Base-by-base conservation (phyloP, 306 rosid genomes). In the Trifolium dubium region DNA sequence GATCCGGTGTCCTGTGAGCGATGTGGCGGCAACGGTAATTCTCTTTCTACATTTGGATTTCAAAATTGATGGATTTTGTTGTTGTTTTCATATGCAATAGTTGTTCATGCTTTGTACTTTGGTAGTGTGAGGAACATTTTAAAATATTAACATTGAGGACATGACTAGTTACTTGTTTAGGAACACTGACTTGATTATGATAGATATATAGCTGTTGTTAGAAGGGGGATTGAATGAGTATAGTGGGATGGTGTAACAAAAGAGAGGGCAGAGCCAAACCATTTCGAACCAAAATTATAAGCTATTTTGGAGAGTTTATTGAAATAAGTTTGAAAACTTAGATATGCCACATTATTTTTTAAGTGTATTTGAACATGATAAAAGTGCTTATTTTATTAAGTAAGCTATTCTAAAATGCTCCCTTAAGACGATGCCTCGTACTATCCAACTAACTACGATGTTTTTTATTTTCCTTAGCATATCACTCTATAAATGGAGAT, bases 1-100 rank as follows among this genome's bases (percentile, higher is more conserved):
- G 98, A 88, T 82, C 98, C 98, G 13, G 89, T 90, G 79, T 88
- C 98, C 71, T 93, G 98, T 80, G 97, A 83, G 71, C 92, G 93
- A n/a, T 93, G 98, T 72, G 98, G 81, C 43, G 98, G 98, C 72
- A 93, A 93, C 49, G 98, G 98, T 93, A 85, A 85, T 40, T 72
- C 17, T 32, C 54, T 70, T 69, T 60, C 71, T 72, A 12, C 23
- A 14, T 64, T 78, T 34, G 30, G 67, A 54, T 19, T 67, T 46
- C 39, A 35, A 12, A 32, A 59, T 72, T 67, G 15, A 35, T 69
- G 64, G 32, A 10, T n/a, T 59, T 55, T 49, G 41, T 8, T 30
- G 13, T 31, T 76, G 17, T 66, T 40, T 11, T 66, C 9, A 2
- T 15, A n/a, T 71, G 49, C 49, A 47, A 71, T n/a, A n/a, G 37